Evolutionary conservation across 202 grass and related monocot genomes (phyloP).

Genomic region (Eragrostis tef): DNA sequence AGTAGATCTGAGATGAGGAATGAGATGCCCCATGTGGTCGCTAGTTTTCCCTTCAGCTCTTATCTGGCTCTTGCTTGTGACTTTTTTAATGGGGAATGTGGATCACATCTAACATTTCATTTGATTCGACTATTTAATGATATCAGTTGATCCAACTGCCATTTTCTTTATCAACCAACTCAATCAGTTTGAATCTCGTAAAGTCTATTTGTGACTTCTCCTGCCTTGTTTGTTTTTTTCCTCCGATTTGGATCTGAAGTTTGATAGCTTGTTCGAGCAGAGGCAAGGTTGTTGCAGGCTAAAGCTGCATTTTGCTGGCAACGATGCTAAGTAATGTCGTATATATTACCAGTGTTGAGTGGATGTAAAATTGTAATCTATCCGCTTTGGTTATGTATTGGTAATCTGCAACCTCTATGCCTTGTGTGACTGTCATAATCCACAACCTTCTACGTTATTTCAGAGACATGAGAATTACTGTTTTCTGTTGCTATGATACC

Average conservation of each 20-base stretch:
- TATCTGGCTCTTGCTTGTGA: slow-evolving; percentile 45
- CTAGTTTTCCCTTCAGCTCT: slow-evolving; percentile 42
- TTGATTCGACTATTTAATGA: slow-evolving; percentile 52
- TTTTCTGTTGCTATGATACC: neutral
- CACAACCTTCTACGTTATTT: slow-evolving; percentile 16
- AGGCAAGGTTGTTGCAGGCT: neutral
- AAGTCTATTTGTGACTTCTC: slow-evolving; percentile 49
- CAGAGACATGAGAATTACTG: neutral
- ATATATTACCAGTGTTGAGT: too few species aligned
- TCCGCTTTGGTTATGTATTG: slow-evolving; percentile 23
- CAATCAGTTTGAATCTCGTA: slow-evolving; percentile 41
- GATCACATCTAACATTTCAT: slow-evolving; percentile 54
- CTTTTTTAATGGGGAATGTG: slow-evolving; percentile 55
- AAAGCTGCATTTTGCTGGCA: slow-evolving; percentile 37
- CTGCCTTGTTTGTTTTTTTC: slow-evolving; percentile 45
- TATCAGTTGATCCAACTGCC: slow-evolving; percentile 40
- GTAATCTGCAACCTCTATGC: neutral
- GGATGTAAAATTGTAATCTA: too few species aligned
- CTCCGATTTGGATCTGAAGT: slow-evolving; percentile 51
- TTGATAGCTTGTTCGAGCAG: slow-evolving; percentile 15
- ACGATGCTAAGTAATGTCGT: slow-evolving; percentile 8
- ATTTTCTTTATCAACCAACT: slow-evolving; percentile 45
- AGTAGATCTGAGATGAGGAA: slow-evolving; percentile 56
- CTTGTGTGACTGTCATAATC: neutral
- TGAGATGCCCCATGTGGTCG: slow-evolving; percentile 55